Percentiles rank a stretch among this genome's conserved stretches.
These are phyloP conservation scores for Zoysia pacifica DNA, from an alignment of 176 grass and related monocot genomes.

Conservation along the genomic window DNA sequence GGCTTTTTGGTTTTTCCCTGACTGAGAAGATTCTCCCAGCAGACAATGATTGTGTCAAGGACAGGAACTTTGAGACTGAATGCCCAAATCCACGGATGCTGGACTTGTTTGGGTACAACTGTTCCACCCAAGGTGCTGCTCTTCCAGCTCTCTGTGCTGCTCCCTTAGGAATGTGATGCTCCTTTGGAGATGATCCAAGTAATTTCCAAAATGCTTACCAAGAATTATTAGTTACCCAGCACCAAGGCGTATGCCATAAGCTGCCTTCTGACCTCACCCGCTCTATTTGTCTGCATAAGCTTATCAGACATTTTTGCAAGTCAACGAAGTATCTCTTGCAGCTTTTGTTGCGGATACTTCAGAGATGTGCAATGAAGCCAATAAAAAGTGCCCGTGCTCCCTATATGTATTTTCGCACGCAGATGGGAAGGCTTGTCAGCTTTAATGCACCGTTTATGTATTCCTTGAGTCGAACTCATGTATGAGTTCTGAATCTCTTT, in stretches of 20 bases:
- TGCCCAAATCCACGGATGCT: conserved; percentile 54
- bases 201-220: conserved; percentile 4
- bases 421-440: conserved; percentile 17
- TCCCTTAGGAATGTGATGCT: conserved; percentile 60
- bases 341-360: neutral
- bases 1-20: conserved; percentile 90
- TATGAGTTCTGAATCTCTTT: conserved; percentile 21
- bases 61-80: conserved; percentile 49
- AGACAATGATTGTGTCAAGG: conserved; percentile 50
- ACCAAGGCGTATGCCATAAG: conserved; percentile 2
- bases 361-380: neutral
- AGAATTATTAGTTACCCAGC: conserved; percentile 22
- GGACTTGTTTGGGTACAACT: conserved; percentile 60
- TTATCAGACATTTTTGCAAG: conserved; percentile 18
- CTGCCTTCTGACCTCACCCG: conserved; percentile 22
- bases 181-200: conserved; percentile 7
- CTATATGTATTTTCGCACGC: neutral
- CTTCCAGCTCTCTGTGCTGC: conserved; percentile 66
- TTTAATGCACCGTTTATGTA: conserved; percentile 21
- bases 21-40: conserved; percentile 65
- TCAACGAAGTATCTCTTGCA: neutral
- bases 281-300: conserved; percentile 20
- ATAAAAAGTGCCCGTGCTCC: neutral
- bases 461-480: neutral
- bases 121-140: conserved; percentile 46